phyloP scores from a whole-genome alignment of 1,284 basidiomycete genomes.

The Papiliotrema terrestris region DNA sequence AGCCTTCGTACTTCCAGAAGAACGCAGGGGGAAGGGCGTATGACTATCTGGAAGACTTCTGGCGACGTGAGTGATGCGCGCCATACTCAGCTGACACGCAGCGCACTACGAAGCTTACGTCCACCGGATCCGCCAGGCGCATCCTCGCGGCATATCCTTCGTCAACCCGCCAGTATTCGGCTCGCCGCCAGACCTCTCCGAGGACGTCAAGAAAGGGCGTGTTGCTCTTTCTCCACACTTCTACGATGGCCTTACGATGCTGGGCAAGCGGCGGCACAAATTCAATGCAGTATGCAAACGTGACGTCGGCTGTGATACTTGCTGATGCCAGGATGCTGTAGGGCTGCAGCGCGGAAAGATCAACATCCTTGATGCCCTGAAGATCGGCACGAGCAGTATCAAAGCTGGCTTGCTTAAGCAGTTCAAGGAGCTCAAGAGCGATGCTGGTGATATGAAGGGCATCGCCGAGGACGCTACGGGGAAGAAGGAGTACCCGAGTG shows the following conservation, averaged over 20 bases:
- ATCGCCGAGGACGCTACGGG: conserved; percentile 16
- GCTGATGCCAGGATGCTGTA: conserved; percentile 50
- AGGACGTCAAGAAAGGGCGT: conserved; percentile 63
- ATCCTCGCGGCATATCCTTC: conserved; percentile 83
- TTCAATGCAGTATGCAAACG: conserved; percentile 29
- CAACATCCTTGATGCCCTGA: conserved; percentile 49
- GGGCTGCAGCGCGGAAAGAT: conserved; percentile 27
- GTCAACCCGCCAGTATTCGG: conserved; percentile 91
- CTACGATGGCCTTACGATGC: conserved; percentile 77
- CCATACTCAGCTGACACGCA: conserved; percentile 22
- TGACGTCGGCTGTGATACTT: not conserved
- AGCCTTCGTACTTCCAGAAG: conserved; percentile 71
- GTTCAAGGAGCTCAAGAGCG: conserved; percentile 70
- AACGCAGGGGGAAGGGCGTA: conserved; percentile 9
- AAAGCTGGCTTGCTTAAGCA: conserved; percentile 77
- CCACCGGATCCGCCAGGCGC: conserved; percentile 62
- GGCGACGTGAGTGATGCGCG: conserved; percentile 54
- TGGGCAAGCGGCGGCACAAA: conserved; percentile 30
- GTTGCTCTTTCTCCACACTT: conserved; percentile 82
- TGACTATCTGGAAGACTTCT: conserved; percentile 73
- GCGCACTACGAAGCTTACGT: conserved; percentile 70
- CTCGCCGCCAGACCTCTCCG: conserved; percentile 60
- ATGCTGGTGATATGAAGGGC: conserved; percentile 56
- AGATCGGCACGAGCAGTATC: conserved; percentile 74
- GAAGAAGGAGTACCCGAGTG: conserved; percentile 29